These are phyloP conservation scores for Stachybotrys chlorohalonatus DNA, from an alignment of 2,329 filamentous ascomycete species.

Conservation along the genomic window DNA sequence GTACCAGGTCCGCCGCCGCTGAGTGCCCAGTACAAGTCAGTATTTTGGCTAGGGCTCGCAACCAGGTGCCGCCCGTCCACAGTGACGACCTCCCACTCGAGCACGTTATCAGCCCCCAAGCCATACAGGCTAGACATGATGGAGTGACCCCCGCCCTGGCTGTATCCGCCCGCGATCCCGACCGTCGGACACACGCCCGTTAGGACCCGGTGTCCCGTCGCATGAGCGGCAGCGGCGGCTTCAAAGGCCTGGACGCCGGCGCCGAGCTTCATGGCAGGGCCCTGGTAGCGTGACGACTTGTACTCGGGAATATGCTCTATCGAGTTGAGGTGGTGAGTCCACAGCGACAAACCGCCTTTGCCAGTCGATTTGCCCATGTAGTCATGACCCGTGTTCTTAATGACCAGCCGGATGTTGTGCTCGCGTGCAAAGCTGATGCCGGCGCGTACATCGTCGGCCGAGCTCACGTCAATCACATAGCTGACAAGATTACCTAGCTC, in stretches of 20 bases:
- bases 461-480: not conserved
- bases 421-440: slow-evolving; percentile 24
- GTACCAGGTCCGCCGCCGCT: slow-evolving; percentile 50
- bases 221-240: slow-evolving; percentile 31
- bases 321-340: slow-evolving; percentile 29
- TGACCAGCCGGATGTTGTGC: slow-evolving; percentile 33
- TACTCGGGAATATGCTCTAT: slow-evolving; percentile 28
- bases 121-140: slow-evolving; percentile 45
- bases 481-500: not conserved
- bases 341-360: slow-evolving; percentile 28
- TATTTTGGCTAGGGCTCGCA: slow-evolving; percentile 36
- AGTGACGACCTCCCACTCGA: slow-evolving; percentile 48
- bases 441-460: slow-evolving; percentile 2
- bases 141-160: slow-evolving; percentile 51
- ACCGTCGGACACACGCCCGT: slow-evolving; percentile 47
- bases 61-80: slow-evolving; percentile 37
- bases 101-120: slow-evolving; percentile 48
- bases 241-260: slow-evolving; percentile 44
- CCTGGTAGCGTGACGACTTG: slow-evolving; percentile 34
- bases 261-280: slow-evolving; percentile 42
- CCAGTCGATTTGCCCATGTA: slow-evolving; percentile 25
- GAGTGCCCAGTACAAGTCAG: slow-evolving; percentile 56
- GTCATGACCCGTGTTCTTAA: slow-evolving; percentile 41
- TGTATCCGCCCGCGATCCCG: slow-evolving; percentile 50
- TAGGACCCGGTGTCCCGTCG: slow-evolving; percentile 37